These are phyloP conservation scores for Candida oleophila DNA, from an alignment of 805 yeast species.

Conservation along the genomic window DNA sequence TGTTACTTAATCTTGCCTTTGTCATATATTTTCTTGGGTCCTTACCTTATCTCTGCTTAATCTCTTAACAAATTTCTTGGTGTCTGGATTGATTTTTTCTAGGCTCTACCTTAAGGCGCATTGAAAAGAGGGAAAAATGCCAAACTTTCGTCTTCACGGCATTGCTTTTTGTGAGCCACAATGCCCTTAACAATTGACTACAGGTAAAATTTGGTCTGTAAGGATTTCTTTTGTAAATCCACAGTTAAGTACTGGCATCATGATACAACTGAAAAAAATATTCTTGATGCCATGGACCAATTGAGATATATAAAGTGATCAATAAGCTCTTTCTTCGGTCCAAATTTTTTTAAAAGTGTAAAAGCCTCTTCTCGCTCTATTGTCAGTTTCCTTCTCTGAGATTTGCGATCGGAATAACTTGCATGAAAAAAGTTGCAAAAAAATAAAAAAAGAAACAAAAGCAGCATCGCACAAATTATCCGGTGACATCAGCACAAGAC, in stretches of 20 bases:
- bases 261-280: too few relatives aligned
- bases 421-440: constrained; percentile 1
- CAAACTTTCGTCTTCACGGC: constrained; percentile 2
- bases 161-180: background rate
- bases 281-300: too few relatives aligned
- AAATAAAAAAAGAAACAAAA: background rate
- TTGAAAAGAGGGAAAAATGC: background rate
- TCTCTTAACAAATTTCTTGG: too few relatives aligned
- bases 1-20: too few relatives aligned
- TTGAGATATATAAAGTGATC: background rate
- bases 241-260: too few relatives aligned
- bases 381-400: background rate
- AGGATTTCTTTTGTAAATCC: too few relatives aligned
- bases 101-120: background rate
- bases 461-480: background rate
- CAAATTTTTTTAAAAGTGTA: background rate
- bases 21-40: background rate
- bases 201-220: too few relatives aligned
- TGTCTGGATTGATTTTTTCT: too few relatives aligned
- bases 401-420: background rate
- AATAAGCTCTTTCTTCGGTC: background rate
- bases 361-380: background rate
- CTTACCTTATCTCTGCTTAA: too few relatives aligned
- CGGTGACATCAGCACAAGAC: too few relatives aligned
- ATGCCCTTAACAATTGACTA: too few relatives aligned